Conservation (phyloP, 2,329 filamentous ascomycete species). For the Penicillium vulpinum region DNA sequence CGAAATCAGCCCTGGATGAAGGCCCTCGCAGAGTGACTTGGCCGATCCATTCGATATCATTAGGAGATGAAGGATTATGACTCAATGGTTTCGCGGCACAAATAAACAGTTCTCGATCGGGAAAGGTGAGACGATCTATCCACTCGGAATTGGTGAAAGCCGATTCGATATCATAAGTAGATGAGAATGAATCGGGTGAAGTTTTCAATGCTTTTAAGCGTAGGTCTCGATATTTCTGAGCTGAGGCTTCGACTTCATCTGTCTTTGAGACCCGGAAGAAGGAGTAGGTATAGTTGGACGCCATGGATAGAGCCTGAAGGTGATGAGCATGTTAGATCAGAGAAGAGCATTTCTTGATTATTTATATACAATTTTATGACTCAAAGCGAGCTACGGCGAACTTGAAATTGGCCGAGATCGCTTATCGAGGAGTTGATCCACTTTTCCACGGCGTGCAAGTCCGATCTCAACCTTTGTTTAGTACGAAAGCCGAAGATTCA, state of each 20-base stretch:
- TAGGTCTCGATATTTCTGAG: constrained; percentile 18
- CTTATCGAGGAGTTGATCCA: background rate
- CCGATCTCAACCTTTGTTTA: too few relatives aligned
- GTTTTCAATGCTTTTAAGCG: constrained; percentile 33
- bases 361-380: background rate
- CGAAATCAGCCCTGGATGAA: constrained; percentile 22
- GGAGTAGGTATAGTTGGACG: background rate
- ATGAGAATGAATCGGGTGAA: constrained; percentile 31
- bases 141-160: constrained; percentile 27
- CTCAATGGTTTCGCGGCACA: constrained; percentile 21
- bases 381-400: background rate
- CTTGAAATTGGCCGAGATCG: background rate
- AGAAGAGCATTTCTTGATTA: background rate
- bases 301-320: background rate
- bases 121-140: constrained; percentile 25
- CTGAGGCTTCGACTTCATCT: constrained; percentile 5
- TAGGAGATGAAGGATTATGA: background rate
- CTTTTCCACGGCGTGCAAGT: too few relatives aligned
- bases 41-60: constrained; percentile 30
- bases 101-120: constrained; percentile 31
- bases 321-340: too few relatives aligned
- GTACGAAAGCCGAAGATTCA: too few relatives aligned
- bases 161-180: constrained; percentile 35
- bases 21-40: constrained; percentile 36
- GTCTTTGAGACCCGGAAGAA: constrained; percentile 8